Conservation (phyloP, 1,139 yeast genomes). For the Yamadazyma dendronema region DNA sequence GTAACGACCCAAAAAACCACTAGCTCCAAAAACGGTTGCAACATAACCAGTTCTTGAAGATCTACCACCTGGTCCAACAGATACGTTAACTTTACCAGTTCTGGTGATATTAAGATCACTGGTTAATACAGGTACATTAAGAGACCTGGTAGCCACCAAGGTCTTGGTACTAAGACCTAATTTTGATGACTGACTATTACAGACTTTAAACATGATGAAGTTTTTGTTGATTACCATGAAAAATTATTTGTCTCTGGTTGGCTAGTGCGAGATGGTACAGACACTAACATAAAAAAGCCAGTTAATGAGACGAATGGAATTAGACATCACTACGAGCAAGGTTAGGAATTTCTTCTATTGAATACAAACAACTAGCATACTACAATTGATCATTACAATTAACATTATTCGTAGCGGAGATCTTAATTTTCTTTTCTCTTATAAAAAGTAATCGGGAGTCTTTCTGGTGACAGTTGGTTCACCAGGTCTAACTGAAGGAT, state of each 20-base stretch:
- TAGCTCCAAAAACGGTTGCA: conserved; percentile 84
- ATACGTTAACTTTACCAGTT: conserved; percentile 68
- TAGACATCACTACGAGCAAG: no score
- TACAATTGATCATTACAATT: conserved; percentile 1
- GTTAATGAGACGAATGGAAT: neutral
- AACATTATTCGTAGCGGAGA: conserved; percentile 1
- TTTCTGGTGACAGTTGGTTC: conserved; percentile 94
- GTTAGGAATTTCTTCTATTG: neutral
- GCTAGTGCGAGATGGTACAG: conserved; percentile 12
- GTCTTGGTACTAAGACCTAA: neutral
- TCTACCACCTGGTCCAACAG: conserved; percentile 77
- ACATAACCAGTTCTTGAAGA: conserved; percentile 90
- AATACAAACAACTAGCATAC: conserved; percentile 1
- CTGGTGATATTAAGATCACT: conserved; percentile 73
- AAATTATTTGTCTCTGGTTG: conserved; percentile 21
- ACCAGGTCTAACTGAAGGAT: conserved; percentile 93
- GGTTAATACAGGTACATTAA: conserved; percentile 44
- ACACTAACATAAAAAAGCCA: no score
- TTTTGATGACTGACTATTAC: neutral
- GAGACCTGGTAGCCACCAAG: conserved; percentile 25
- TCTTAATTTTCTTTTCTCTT: no score
- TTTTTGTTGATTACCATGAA: conserved; percentile 13
- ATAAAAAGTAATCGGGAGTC: conserved; percentile 92
- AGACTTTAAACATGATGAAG: conserved; percentile 28
- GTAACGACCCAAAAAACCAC: conserved; percentile 78